Evolutionary conservation across 176 grass and related monocot genomes (phyloP).

Genomic region (Eremochloa ophiuroides): DNA sequence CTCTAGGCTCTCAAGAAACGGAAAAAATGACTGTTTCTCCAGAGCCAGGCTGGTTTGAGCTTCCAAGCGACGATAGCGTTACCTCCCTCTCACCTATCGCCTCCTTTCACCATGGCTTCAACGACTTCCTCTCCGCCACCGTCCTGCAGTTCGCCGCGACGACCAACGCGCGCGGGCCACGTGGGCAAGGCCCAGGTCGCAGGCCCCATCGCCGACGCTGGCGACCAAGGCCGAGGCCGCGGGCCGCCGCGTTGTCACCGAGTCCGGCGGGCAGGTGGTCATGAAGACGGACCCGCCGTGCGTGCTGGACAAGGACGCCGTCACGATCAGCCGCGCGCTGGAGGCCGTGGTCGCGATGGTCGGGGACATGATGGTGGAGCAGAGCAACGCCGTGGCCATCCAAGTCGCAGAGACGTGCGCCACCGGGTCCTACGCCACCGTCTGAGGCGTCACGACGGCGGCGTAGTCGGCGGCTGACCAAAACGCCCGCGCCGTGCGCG

Average conservation of each 20-base stretch:
- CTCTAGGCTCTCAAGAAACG: too few relatives aligned
- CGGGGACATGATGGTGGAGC: background rate
- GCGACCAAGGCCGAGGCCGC: slow-evolving; percentile 45
- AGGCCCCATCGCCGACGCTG: background rate
- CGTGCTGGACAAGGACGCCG: background rate
- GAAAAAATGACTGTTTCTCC: too few relatives aligned
- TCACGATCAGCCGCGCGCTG: slow-evolving; percentile 15
- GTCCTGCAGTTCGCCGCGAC: slow-evolving; percentile 47
- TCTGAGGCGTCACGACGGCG: slow-evolving; percentile 21
- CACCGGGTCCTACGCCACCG: slow-evolving; percentile 17
- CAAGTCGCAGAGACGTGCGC: slow-evolving; percentile 51
- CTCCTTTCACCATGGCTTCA: too few relatives aligned
- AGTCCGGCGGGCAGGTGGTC: slow-evolving; percentile 57
- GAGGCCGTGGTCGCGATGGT: slow-evolving; percentile 7
- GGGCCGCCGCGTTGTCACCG: slow-evolving; percentile 41
- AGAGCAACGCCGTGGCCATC: slow-evolving; percentile 53
- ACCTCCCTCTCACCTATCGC: too few relatives aligned
- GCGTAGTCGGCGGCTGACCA: slow-evolving; percentile 36
- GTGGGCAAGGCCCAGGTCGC: slow-evolving; percentile 32
- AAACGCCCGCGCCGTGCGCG: slow-evolving; percentile 25
- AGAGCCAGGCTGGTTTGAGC: too few relatives aligned
- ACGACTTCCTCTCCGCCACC: too few relatives aligned
- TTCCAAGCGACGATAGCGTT: too few relatives aligned
- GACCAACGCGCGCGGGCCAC: slow-evolving; percentile 37
- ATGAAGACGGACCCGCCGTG: background rate